Conservation (phyloP, 139 green algal genomes). For the Picochlorum costavermella region DNA sequence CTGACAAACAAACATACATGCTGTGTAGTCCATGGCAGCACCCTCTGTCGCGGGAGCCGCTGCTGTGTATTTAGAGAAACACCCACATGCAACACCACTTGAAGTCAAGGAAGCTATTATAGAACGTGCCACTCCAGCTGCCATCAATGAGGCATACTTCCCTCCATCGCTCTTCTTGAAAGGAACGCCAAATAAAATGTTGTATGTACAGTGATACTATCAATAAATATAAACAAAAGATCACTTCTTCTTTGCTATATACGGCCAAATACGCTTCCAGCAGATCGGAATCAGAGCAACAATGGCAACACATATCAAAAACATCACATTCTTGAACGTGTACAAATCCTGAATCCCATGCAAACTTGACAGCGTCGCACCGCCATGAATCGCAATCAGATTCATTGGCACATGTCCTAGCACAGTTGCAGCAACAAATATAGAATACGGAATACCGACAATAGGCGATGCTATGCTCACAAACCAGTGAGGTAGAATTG, state of each 20-base stretch:
- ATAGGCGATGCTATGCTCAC: slow-evolving; percentile 62
- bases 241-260: too few species aligned
- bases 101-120: slow-evolving; percentile 10
- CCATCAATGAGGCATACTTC: neutral
- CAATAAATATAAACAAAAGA: neutral
- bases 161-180: slow-evolving; percentile 2
- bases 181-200: slow-evolving; percentile 24
- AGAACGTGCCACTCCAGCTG: slow-evolving; percentile 7
- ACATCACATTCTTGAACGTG: slow-evolving; percentile 15
- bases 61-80: slow-evolving; percentile 29
- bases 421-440: slow-evolving; percentile 26
- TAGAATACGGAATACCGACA: slow-evolving; percentile 49
- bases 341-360: slow-evolving; percentile 24
- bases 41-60: slow-evolving; percentile 50
- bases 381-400: slow-evolving; percentile 31
- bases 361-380: slow-evolving; percentile 16
- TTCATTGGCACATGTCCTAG: slow-evolving; percentile 32
- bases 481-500: slow-evolving; percentile 49
- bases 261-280: too few species aligned
- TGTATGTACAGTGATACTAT: slow-evolving; percentile 9
- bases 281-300: slow-evolving; percentile 22
- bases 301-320: slow-evolving; percentile 13
- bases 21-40: slow-evolving; percentile 23
- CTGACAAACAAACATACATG: too few species aligned
- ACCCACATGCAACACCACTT: slow-evolving; percentile 6